Base-by-base conservation (phyloP, 2,329 filamentous ascomycete genomes). In the Sporothrix protearum region DNA sequence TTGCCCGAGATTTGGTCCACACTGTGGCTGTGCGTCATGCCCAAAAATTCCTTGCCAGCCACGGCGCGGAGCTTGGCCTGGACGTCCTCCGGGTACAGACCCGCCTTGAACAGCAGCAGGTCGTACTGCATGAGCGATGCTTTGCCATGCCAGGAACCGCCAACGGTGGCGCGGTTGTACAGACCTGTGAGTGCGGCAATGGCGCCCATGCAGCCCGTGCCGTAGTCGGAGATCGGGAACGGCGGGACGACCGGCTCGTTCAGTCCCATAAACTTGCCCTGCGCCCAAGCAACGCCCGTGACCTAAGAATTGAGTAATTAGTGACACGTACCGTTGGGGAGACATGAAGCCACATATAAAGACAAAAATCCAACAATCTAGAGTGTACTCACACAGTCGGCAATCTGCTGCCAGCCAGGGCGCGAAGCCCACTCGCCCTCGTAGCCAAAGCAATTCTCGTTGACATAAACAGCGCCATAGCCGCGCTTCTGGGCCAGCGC, bases 171-270 rank as follows among this genome's bases (percentile, higher is more conserved):
- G 42, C 91, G 84, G 75, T 86, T 85, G 76, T 88, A 88, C 9
- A 92, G 82, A 0, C 89, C 90, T 0, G 84, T 84, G 47, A 93
- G 78, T 0, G 89, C 89, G 3, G 89, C 88, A 75, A 91, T 88
- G 59, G 89, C 88, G 3, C 90, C 91, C 81, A 92, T 89, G 76
- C 89, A 91, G 39, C 90, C 91, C 0, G 90, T 92, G 51, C 90
- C 90, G 76, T 92, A 92, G 80, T 87, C 87, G 28, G 85, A 87
- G 74, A 88, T 88, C 39, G 87, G 87, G 72, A 89, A 88, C 0
- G 89, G 88, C 61, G 89, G 89, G 0, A 91, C 87, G 0, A 91
- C 85, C 19, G 89, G 89, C 76, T 91, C 89, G 42, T 85, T 77
- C 14, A 88, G 77, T 1, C 85, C 86, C 86, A 90, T 89, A 74